Conservation (phyloP, 371 early-diverging fungal species). For the Massospora cicadina region DNA sequence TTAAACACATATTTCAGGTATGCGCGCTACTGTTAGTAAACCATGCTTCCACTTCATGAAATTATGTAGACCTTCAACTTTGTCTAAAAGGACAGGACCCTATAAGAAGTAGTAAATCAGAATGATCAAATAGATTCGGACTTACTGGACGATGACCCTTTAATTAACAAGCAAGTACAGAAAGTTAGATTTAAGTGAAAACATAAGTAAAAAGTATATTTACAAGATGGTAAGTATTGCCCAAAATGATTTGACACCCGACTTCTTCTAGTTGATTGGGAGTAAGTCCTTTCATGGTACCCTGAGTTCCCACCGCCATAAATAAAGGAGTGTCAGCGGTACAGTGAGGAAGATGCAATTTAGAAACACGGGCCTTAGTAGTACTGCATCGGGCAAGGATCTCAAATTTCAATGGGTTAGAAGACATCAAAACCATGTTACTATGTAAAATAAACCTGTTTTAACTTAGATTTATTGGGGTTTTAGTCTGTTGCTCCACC, state of each 20-base stretch:
- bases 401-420: constrained; percentile 28
- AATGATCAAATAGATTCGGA: background rate
- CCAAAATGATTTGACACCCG: constrained; percentile 82
- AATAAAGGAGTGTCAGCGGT: constrained; percentile 81
- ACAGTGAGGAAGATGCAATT: constrained; percentile 63
- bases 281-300: constrained; percentile 78
- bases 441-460: no score
- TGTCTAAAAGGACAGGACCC: constrained; percentile 60
- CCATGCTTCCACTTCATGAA: constrained; percentile 81
- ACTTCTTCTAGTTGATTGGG: constrained; percentile 56
- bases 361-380: constrained; percentile 73
- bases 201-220: background rate
- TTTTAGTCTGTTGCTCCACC: no score
- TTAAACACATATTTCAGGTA: no score
- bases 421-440: no score
- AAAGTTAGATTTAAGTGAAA: background rate
- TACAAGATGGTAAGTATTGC: constrained; percentile 85
- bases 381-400: constrained; percentile 66
- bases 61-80: constrained; percentile 60
- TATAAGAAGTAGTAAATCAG: constrained; percentile 1
- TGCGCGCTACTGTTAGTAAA: constrained; percentile 65
- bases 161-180: background rate
- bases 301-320: constrained; percentile 98
- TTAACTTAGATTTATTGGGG: no score
- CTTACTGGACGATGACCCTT: constrained; percentile 14